Conservation (phyloP, 2,329 filamentous ascomycete species). For the Ophiostoma quercus region DNA sequence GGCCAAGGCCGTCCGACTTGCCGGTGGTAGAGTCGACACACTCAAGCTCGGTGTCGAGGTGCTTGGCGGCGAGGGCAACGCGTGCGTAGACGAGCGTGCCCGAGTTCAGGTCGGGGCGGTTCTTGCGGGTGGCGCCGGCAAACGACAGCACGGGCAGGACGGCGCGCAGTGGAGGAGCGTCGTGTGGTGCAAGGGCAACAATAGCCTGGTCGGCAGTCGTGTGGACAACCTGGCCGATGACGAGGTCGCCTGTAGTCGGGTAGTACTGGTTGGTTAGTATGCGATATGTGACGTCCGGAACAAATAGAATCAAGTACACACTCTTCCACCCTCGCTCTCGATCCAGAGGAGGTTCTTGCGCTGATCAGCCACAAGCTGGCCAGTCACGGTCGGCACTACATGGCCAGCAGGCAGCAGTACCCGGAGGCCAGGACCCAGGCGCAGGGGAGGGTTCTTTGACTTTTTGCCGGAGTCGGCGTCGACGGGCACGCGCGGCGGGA, state of each 20-base stretch:
- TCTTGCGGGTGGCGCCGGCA: constrained; percentile 88
- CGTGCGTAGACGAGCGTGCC: constrained; percentile 87
- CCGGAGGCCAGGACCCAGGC: constrained; percentile 76
- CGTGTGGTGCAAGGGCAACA: constrained; percentile 66
- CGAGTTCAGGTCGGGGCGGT: constrained; percentile 66
- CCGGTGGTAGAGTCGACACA: constrained; percentile 83
- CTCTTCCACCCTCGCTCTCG: constrained; percentile 64
- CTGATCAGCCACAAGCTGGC: constrained; percentile 61
- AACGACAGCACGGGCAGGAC: constrained; percentile 85
- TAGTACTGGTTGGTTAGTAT: constrained; percentile 57
- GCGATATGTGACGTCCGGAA: constrained; percentile 29
- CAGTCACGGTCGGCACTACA: constrained; percentile 63
- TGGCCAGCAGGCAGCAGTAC: constrained; percentile 73
- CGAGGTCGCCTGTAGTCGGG: constrained; percentile 73
- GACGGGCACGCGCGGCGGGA: constrained; percentile 18
- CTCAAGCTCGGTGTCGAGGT: constrained; percentile 85
- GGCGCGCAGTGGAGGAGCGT: constrained; percentile 47
- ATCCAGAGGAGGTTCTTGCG: constrained; percentile 75
- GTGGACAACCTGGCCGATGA: constrained; percentile 80
- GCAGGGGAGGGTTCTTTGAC: constrained; percentile 65
- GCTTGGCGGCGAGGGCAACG: constrained; percentile 68
- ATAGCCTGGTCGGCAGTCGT: constrained; percentile 72
- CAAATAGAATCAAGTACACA: constrained; percentile 41
- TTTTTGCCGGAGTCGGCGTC: constrained; percentile 58
- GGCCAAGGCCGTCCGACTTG: constrained; percentile 81